Conservation (phyloP, 306 rosid genomes). For the Vigna trinervia region DNA sequence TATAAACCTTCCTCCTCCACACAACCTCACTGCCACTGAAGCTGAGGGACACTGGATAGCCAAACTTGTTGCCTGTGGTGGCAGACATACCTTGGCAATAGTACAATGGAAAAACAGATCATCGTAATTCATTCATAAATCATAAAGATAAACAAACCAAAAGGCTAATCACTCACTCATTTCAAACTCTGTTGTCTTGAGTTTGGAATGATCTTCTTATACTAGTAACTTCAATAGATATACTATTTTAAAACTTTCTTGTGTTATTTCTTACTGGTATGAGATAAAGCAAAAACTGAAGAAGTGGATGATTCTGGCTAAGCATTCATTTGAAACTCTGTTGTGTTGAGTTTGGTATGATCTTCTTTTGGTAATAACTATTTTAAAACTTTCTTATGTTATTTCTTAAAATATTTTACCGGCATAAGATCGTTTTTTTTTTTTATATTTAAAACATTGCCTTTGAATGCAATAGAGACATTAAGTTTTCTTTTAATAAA, state of each 20-base stretch:
- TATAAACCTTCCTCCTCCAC: constrained; percentile 64
- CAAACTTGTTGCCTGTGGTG: constrained; percentile 91
- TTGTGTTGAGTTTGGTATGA: neutral
- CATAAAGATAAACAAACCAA: constrained; percentile 33
- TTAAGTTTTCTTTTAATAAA: neutral
- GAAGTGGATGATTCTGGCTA: constrained; percentile 47
- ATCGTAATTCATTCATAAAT: constrained; percentile 40
- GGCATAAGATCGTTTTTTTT: neutral
- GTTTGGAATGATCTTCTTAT: neutral
- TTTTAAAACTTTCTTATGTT: neutral
- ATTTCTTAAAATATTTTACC: neutral
- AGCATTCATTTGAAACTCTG: constrained; percentile 33
- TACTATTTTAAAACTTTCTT: neutral
- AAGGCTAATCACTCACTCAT: constrained; percentile 41
- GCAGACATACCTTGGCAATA: constrained; percentile 91
- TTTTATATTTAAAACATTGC: no score
- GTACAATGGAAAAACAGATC: constrained; percentile 74
- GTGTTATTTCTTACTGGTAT: no score
- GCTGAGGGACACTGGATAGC: constrained; percentile 73
- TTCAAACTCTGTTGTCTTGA: constrained; percentile 16
- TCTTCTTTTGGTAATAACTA: neutral
- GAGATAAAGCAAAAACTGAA: constrained; percentile 39
- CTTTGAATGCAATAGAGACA: no score
- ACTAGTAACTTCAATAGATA: no score
- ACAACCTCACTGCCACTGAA: constrained; percentile 34